Evolutionary conservation across 768 basidiomycete genomes (phyloP).

Genomic region (Podaxis sp.): DNA sequence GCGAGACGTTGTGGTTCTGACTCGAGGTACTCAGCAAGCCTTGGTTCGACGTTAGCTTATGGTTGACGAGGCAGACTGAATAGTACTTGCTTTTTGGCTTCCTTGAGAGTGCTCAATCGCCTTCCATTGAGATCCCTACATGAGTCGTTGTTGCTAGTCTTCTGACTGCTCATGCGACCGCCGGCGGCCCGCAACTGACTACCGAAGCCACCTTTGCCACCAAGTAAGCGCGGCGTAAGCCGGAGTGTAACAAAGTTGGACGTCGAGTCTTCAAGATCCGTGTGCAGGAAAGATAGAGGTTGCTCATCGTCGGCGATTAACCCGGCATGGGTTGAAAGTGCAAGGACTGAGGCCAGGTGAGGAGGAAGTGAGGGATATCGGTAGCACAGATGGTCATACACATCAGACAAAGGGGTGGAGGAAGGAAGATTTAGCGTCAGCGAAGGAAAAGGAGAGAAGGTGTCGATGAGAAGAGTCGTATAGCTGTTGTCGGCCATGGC

Average conservation of each 20-base stretch:
- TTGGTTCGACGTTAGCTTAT: conserved; percentile 27
- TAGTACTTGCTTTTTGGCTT: conserved; percentile 83
- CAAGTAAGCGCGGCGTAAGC: conserved; percentile 70
- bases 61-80: background rate
- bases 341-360: conserved; percentile 27
- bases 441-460: conserved; percentile 41
- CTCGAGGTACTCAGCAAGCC: conserved; percentile 85
- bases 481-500: conserved; percentile 17
- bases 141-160: conserved; percentile 93
- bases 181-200: conserved; percentile 95
- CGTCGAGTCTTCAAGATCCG: conserved; percentile 18
- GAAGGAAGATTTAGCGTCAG: conserved; percentile 32
- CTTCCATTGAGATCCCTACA: conserved; percentile 91
- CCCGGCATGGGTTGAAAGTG: conserved; percentile 40
- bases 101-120: conserved; percentile 90
- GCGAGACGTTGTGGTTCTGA: conserved; percentile 79
- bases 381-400: conserved; percentile 32
- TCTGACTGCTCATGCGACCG: conserved; percentile 95
- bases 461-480: conserved; percentile 37
- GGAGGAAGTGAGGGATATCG: conserved; percentile 37
- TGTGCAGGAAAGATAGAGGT: conserved; percentile 27
- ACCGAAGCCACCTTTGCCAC: conserved; percentile 98
- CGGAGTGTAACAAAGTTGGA: conserved; percentile 60
- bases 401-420: conserved; percentile 26
- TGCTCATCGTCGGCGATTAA: conserved; percentile 27